Evolutionary conservation across 2,329 filamentous ascomycete genomes (phyloP).

Genomic region (Purpureocillium takamizusanense): DNA sequence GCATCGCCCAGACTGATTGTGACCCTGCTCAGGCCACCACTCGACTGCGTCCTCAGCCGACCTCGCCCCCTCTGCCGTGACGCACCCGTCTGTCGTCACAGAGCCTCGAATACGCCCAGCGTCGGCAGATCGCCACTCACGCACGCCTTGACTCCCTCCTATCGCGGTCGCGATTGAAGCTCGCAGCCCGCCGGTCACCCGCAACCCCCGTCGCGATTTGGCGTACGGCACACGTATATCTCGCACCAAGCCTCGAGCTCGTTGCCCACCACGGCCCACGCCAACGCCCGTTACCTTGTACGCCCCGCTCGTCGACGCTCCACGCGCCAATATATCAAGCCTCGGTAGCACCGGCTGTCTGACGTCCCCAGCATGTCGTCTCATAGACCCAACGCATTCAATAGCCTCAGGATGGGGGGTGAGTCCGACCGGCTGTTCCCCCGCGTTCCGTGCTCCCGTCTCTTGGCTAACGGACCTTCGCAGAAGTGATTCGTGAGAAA

Average conservation of each 20-base stretch:
- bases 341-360: slow-evolving; percentile 16
- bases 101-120: too few species aligned
- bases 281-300: slow-evolving; percentile 16
- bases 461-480: slow-evolving; percentile 14
- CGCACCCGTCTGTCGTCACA: too few species aligned
- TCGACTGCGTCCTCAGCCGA: too few species aligned
- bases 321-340: slow-evolving; percentile 12
- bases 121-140: too few species aligned
- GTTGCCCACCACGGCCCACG: slow-evolving; percentile 28
- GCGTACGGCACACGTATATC: background rate
- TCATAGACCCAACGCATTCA: slow-evolving; percentile 85
- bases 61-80: too few species aligned
- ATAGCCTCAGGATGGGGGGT: slow-evolving; percentile 92
- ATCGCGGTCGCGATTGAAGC: background rate
- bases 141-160: too few species aligned
- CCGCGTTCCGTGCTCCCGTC: slow-evolving; percentile 4
- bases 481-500: slow-evolving; percentile 97
- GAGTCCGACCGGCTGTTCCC: slow-evolving; percentile 31
- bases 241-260: slow-evolving; percentile 10
- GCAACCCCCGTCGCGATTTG: too few species aligned
- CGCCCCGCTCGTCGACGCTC: slow-evolving; percentile 17
- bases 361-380: slow-evolving; percentile 60
- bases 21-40: too few species aligned
- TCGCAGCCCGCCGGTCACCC: too few species aligned
- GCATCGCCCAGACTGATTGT: too few species aligned